phyloP scores from a whole-genome alignment of 139 green algal genomes.

The Tetradesmus lagerheimii region DNA sequence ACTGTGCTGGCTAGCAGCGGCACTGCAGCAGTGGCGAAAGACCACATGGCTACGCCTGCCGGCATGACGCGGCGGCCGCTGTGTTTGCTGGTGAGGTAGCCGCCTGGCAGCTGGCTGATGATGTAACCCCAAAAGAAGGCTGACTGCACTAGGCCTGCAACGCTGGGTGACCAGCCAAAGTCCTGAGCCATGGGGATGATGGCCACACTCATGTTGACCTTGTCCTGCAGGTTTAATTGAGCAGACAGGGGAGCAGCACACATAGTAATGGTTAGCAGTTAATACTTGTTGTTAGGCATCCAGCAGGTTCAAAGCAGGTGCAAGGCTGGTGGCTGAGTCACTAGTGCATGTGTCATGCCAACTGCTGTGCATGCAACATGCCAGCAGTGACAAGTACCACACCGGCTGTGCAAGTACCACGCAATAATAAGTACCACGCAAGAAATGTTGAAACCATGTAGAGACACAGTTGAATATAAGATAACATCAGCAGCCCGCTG shows the following conservation, averaged over 20 bases:
- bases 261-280: no score
- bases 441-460: no score
- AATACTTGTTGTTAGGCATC: no score
- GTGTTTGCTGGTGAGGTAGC: constrained; percentile 79
- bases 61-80: constrained; percentile 86
- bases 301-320: no score
- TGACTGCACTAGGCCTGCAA: constrained; percentile 91
- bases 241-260: no score
- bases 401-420: background rate
- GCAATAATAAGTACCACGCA: no score
- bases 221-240: constrained; percentile 75
- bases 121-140: constrained; percentile 94
- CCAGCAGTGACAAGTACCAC: no score
- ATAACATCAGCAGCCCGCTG: background rate
- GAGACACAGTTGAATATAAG: background rate
- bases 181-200: constrained; percentile 98
- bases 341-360: background rate
- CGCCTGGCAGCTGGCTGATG: constrained; percentile 91
- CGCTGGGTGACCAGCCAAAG: constrained; percentile 89
- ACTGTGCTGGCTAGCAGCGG: constrained; percentile 78
- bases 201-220: constrained; percentile 97
- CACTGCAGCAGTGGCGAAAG: constrained; percentile 78
- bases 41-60: constrained; percentile 88
- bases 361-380: background rate
- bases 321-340: background rate